Conservation (phyloP, 306 rosid genomes). For the Malus orientalis region DNA sequence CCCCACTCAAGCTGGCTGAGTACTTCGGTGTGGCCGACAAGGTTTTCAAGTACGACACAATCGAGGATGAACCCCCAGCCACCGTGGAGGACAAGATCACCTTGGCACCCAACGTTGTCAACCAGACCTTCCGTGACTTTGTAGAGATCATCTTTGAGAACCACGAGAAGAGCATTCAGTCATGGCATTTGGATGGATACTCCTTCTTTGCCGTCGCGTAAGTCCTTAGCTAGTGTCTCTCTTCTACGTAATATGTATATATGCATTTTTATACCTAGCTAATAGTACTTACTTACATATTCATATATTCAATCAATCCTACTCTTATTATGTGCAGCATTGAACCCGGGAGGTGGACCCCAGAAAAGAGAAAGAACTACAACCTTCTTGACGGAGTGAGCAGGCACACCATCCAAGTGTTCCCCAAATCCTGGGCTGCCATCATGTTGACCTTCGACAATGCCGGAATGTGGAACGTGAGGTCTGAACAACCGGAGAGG, state of each 20-base stretch:
- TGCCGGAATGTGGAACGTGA: conserved; percentile 52
- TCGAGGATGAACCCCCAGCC: conserved; percentile 20
- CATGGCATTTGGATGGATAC: conserved; percentile 56
- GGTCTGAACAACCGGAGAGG: conserved; percentile 48
- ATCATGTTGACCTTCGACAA: conserved; percentile 52
- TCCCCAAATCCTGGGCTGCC: conserved; percentile 62
- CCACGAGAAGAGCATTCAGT: conserved; percentile 59
- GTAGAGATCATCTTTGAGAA: conserved; percentile 76
- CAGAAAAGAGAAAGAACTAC: conserved; percentile 42
- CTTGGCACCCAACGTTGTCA: conserved; percentile 35
- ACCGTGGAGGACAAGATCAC: neutral
- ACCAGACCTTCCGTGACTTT: conserved; percentile 38
- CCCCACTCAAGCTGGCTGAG: conserved; percentile 72
- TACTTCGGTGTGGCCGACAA: conserved; percentile 31
- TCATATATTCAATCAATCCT: neutral
- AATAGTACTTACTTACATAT: neutral
- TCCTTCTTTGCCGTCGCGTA: conserved; percentile 67
- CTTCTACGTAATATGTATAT: neutral
- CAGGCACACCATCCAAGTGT: conserved; percentile 64
- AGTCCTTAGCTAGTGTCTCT: conserved; percentile 8
- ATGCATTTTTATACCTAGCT: neutral
- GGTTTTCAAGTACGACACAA: conserved; percentile 52
- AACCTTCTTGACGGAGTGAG: conserved; percentile 68
- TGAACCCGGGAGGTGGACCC: conserved; percentile 67
- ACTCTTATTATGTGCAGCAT: conserved; percentile 14